Conservation (phyloP, 2,329 filamentous ascomycete species). For the Parastagonospora avenae region DNA sequence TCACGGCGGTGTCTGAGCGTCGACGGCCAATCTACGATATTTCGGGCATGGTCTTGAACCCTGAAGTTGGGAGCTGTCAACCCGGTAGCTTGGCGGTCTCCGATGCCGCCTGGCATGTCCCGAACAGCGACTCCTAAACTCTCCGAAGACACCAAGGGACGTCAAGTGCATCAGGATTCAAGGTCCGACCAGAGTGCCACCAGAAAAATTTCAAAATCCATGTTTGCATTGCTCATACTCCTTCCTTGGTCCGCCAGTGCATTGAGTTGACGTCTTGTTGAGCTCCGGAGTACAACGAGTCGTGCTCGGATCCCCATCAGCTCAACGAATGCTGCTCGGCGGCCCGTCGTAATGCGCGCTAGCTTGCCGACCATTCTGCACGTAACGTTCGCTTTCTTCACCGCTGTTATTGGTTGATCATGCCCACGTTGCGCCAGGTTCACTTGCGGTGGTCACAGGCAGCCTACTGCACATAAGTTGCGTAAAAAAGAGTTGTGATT, state of each 20-base stretch:
- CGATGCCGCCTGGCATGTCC: not conserved
- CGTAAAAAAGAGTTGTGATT: slow-evolving; percentile 4
- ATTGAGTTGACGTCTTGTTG: slow-evolving; percentile 1
- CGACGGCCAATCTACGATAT: slow-evolving; percentile 8
- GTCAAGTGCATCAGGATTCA: not conserved
- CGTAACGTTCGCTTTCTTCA: slow-evolving; percentile 4
- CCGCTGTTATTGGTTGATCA: not conserved
- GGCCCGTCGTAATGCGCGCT: slow-evolving; percentile 4
- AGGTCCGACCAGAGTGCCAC: not conserved
- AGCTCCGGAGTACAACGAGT: slow-evolving; percentile 12
- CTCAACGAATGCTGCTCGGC: slow-evolving; percentile 14
- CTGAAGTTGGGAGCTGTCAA: not conserved
- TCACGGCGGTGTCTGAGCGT: slow-evolving; percentile 23
- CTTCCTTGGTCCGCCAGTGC: no score
- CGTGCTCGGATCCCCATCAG: slow-evolving; percentile 24
- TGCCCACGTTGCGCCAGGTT: not conserved
- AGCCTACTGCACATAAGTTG: no score
- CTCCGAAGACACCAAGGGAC: no score
- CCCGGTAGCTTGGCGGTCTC: not conserved
- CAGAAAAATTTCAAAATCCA: no score
- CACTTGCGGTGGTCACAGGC: not conserved
- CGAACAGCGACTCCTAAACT: no score
- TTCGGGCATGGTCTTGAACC: slow-evolving; percentile 10
- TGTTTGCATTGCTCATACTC: no score
- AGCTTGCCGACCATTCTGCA: slow-evolving; percentile 5